Conservation (phyloP, 352 stramenopile genomes). For the Pythium coloratum region DNA sequence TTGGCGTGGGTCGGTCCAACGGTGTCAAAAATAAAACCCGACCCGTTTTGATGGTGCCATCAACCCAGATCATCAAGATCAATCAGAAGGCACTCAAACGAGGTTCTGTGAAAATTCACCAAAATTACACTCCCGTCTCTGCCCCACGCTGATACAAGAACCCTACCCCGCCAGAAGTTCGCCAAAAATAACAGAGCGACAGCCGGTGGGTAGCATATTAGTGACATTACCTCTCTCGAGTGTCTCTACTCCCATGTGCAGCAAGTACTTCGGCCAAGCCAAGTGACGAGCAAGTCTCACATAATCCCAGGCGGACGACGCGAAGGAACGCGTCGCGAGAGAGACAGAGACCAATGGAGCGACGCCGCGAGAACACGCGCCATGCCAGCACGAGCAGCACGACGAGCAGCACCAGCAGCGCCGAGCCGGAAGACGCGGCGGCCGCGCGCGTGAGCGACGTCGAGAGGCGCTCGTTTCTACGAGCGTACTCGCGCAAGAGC, state of each 20-base stretch:
- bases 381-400: conserved; percentile 14
- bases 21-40: background rate
- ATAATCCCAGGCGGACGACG: background rate
- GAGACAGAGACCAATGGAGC: conserved; percentile 6
- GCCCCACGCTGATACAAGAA: background rate
- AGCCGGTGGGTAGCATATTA: background rate
- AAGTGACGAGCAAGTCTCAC: background rate
- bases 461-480: conserved; percentile 30
- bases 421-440: background rate
- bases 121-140: background rate
- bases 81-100: conserved; percentile 1
- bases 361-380: background rate
- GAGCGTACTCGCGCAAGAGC: conserved; percentile 36
- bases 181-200: conserved; percentile 3
- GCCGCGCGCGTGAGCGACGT: conserved; percentile 24
- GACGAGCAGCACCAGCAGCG: conserved; percentile 24
- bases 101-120: background rate
- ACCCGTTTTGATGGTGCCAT: background rate
- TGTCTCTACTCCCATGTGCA: background rate
- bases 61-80: background rate
- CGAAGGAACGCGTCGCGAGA: background rate
- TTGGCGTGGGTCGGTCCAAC: background rate
- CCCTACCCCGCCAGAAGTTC: conserved; percentile 3
- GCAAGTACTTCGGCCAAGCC: background rate
- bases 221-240: conserved; percentile 1